Base-by-base conservation (phyloP, 768 basidiomycete genomes). In the Hemileccinum rubropunctum region DNA sequence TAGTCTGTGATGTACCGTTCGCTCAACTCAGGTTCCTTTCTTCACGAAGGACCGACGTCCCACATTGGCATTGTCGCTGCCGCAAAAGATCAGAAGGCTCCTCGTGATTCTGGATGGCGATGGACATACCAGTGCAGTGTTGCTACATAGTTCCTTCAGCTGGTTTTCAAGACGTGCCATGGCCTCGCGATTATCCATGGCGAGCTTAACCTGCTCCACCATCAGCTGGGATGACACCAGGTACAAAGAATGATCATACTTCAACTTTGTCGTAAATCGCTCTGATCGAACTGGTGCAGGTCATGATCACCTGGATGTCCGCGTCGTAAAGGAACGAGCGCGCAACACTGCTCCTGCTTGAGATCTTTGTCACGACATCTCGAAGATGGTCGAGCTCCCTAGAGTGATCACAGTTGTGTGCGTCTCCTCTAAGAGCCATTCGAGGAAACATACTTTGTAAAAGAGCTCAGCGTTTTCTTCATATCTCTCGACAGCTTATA, bases 31-130 rank as follows among this genome's bases (percentile, higher is more conserved):
- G 5, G 13, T 13, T 34, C 38, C 47, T 48, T 17, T 49, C 53
- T 7, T 30, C 28, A 12, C 2, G 20, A 17, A 37, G 1, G 2
- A 18, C 11, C 3, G 3, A 23, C 11, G 5, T 20, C 3, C 45
- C 23, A 27, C 58, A 58, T 42, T 42, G 21, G 12, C 58, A 58
- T 39, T 47, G 12, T 17, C 47, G 30, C 58, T 59, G 33, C n/a
- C 20, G 2, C n/a, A 21, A 27, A n/a, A 17, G 14, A 20, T 59
- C 11, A 59, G 34, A 13, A 5, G 1, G 6, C 9, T 11, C 30
- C 8, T 6, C 7, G 1, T 3, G 28, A 8, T 32, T 12, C 18
- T 6, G 0, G 9, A 21, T 27, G 27, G 12, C 30, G 9, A 8
- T 23, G 23, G 3, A 23, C 3, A 52, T 27, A 59, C 58, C 44